These are phyloP conservation scores for Fragosphaeria purpurea DNA, from an alignment of 2,329 filamentous ascomycete genomes.

Conservation along the genomic window DNA sequence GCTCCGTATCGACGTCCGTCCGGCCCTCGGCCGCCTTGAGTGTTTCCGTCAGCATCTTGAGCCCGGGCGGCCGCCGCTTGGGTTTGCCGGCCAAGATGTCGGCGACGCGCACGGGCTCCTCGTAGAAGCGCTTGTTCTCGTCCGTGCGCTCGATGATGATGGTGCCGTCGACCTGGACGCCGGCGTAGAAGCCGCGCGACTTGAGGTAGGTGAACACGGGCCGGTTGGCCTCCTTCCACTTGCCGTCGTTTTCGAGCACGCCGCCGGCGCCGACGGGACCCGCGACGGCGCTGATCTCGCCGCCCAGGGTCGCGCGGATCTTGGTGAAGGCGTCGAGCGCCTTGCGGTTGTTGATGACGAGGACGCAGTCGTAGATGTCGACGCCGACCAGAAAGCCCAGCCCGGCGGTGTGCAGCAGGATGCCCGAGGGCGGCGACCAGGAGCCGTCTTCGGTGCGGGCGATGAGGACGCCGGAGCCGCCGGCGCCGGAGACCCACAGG, in stretches of 20 bases:
- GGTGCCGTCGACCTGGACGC: conserved; percentile 78
- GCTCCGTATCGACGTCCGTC: conserved; percentile 20
- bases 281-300: conserved; percentile 67
- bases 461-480: conserved; percentile 49
- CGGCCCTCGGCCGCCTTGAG: conserved; percentile 20
- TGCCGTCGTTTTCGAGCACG: conserved; percentile 48
- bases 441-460: conserved; percentile 45
- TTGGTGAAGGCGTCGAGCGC: conserved; percentile 70
- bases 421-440: conserved; percentile 74
- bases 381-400: conserved; percentile 72
- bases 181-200: conserved; percentile 78
- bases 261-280: conserved; percentile 62
- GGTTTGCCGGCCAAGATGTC: conserved; percentile 39
- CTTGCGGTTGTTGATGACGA: conserved; percentile 70
- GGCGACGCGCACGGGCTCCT: conserved; percentile 38
- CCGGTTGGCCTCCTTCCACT: conserved; percentile 20
- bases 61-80: conserved; percentile 9
- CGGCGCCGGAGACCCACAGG: conserved; percentile 45
- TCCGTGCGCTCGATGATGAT: conserved; percentile 75
- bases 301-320: conserved; percentile 65
- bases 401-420: conserved; percentile 70
- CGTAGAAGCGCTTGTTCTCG: conserved; percentile 81
- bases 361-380: conserved; percentile 82
- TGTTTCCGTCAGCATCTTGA: conserved; percentile 14
- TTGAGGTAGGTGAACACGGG: conserved; percentile 67